Conservation (phyloP, 768 basidiomycete species). For the Mycena amicta region DNA sequence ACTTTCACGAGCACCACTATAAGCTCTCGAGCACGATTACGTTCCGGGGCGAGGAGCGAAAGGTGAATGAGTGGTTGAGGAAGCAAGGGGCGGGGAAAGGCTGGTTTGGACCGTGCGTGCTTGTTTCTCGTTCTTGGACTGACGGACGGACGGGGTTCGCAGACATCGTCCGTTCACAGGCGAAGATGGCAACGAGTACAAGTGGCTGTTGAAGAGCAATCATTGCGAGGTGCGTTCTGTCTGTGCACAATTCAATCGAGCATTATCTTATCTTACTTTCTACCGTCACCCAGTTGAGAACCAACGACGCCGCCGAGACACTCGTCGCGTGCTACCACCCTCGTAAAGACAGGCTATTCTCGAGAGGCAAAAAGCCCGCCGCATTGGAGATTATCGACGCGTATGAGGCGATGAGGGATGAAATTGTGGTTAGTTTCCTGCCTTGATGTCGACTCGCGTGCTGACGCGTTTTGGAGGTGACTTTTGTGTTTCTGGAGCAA, state of each 20-base stretch:
- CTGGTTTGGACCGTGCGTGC: background rate
- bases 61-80: background rate
- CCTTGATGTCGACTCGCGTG: background rate
- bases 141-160: too few species aligned
- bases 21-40: background rate
- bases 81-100: background rate
- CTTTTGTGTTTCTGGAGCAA: background rate
- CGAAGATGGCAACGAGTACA: background rate
- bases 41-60: background rate
- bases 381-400: background rate
- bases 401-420: background rate
- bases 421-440: background rate
- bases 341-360: background rate
- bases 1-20: background rate
- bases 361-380: background rate
- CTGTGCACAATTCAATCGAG: too few species aligned
- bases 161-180: conserved; percentile 1
- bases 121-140: too few species aligned
- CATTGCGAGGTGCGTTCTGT: background rate
- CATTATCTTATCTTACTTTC: too few species aligned
- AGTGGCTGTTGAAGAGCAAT: background rate
- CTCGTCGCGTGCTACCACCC: background rate
- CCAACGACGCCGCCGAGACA: background rate
- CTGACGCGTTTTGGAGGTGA: background rate
- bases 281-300: background rate